Conservation (phyloP, 2,329 filamentous ascomycete genomes). For the Penicillium sp. region DNA sequence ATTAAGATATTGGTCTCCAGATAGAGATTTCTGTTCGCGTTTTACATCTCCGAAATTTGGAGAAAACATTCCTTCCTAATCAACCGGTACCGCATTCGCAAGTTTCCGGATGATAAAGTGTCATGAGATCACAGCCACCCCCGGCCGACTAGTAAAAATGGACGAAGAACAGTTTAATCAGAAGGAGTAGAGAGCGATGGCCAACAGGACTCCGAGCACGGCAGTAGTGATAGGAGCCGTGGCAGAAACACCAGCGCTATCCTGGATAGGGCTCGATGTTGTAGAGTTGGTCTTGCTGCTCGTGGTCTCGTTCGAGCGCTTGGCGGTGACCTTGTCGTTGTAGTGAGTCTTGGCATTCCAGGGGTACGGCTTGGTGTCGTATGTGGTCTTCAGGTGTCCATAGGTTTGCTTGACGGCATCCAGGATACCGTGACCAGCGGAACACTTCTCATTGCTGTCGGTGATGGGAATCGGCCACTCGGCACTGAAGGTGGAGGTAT, state of each 20-base stretch:
- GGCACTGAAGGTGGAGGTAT: constrained; percentile 22
- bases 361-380: constrained; percentile 34
- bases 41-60: not conserved
- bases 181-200: constrained; percentile 15
- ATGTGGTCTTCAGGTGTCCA: constrained; percentile 24
- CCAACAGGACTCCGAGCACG: constrained; percentile 17
- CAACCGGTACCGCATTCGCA: not conserved
- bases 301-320: constrained; percentile 15
- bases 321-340: constrained; percentile 30
- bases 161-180: constrained; percentile 5
- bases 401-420: constrained; percentile 33
- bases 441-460: constrained; percentile 28
- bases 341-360: constrained; percentile 17
- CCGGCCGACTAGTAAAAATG: not conserved
- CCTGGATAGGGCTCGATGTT: constrained; percentile 5
- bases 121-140: not conserved
- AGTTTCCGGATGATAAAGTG: not conserved
- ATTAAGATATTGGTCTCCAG: not conserved
- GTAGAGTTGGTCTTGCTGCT: constrained; percentile 11
- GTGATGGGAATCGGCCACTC: constrained; percentile 35
- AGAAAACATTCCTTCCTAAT: not conserved
- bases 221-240: constrained; percentile 9
- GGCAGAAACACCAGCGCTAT: constrained; percentile 7
- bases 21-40: not conserved
- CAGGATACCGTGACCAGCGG: constrained; percentile 37